Evolutionary conservation across 805 yeast species (phyloP), one percentile per base, ranked within the genome.

Genomic region (Priceomyces melissophilus): DNA sequence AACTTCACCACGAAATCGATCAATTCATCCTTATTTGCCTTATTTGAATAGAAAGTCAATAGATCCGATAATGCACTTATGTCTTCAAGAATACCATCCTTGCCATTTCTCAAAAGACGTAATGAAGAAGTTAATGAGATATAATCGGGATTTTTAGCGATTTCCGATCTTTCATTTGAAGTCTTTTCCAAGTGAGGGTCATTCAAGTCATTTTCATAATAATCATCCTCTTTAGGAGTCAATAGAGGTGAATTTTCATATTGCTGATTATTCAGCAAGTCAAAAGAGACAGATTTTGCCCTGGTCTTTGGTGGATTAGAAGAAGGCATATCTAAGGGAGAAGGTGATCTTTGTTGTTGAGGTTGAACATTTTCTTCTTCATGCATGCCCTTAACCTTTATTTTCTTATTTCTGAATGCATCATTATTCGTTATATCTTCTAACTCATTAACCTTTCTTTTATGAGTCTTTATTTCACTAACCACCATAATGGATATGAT

Each of bases 191-290:
- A 42, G 28, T 15, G 23, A 10, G 34, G 35, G 13, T 32, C 33
- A 32, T 30, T 15, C 33, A 29, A 37, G 14, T 53, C 54, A 23
- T 56, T 54, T 42, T 58, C 57, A 23, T 61, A 66, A 39, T 65
- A 63, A 36, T 65, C 67, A 29, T 67, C 74, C 17, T 69, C 69
- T 43, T 66, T 67, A 4, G 74, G 74, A 2, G 74, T 69, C 38
- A 68, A 54, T 27, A 69, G 56, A 5, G 71, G 72, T 33, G 66
- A 57, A 41, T 49, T 48, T 30, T 61, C 60, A 41, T 61, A 63
- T 27, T 47, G 50, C 41, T 55, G 53, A 39, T 60, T 54, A 29
- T 46, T 41, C 9, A 56, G 43, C 17, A 57, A 47, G 31, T 58
- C 65, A 35, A 61, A 61, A 44, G 54, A 46, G 11, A 61, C 67